Evolutionary conservation across 208 protist species (phyloP).

Genomic region (Kentomonas sorsogonicus): DNA sequence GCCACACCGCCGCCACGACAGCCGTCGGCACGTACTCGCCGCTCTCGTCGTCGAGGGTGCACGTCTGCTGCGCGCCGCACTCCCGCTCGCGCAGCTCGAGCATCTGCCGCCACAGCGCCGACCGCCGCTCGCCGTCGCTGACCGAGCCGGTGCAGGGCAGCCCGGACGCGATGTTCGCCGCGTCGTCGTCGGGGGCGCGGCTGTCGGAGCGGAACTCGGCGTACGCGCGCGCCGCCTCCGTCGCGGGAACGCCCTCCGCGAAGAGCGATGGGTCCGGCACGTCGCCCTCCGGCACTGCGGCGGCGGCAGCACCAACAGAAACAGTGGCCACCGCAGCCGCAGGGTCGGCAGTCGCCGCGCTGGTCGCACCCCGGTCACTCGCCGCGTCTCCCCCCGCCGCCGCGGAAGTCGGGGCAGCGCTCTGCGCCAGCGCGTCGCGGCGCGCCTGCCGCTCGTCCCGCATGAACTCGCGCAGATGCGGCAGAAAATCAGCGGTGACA

Average conservation of each 20-base stretch:
- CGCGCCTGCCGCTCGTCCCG: neutral
- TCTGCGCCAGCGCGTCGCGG: neutral
- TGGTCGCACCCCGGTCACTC: neutral
- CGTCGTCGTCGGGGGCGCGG: neutral
- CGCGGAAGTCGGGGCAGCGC: too few relatives aligned
- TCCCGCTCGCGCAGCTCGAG: too few relatives aligned
- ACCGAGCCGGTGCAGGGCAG: neutral
- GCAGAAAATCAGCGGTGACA: neutral
- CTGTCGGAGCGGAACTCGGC: neutral
- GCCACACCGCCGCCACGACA: too few relatives aligned
- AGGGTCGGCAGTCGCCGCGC: too few relatives aligned
- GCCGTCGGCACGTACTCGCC: too few relatives aligned
- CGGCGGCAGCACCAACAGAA: neutral
- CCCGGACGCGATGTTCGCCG: neutral
- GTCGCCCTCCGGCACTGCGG: neutral
- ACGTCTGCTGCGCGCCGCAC: too few relatives aligned
- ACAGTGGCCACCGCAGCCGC: neutral
- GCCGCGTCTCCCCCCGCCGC: too few relatives aligned
- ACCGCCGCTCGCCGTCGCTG: too few relatives aligned
- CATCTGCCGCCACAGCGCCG: too few relatives aligned
- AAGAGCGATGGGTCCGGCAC: neutral
- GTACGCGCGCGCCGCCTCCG: neutral
- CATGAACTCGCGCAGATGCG: neutral
- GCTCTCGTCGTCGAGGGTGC: too few relatives aligned
- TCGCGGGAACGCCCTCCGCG: neutral